Evolutionary conservation across 1,284 basidiomycete genomes (phyloP).

Genomic region (Papiliotrema flavescens): DNA sequence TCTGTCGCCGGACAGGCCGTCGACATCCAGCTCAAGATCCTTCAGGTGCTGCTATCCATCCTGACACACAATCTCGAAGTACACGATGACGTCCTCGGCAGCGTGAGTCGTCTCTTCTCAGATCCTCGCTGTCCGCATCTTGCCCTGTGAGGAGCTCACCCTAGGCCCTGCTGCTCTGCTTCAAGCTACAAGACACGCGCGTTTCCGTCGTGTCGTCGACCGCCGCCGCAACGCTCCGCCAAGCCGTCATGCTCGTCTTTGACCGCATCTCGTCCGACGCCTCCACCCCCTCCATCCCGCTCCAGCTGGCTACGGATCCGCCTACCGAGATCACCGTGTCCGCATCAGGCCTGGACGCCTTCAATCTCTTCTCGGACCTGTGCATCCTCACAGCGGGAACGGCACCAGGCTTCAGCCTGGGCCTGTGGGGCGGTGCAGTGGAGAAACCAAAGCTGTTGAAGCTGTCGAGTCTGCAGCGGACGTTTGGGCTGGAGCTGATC

Average conservation of each 20-base stretch:
- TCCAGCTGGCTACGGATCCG: conserved; percentile 56
- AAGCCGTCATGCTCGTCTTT: conserved; percentile 95
- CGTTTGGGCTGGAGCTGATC: conserved; percentile 91
- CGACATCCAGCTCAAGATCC: conserved; percentile 86
- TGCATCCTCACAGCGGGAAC: conserved; percentile 67
- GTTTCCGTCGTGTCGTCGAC: conserved; percentile 96
- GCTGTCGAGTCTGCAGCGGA: conserved; percentile 80
- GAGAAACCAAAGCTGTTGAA: conserved; percentile 80
- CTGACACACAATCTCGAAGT: conserved; percentile 80
- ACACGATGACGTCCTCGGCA: conserved; percentile 72
- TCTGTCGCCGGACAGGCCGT: conserved; percentile 88
- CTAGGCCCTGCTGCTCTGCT: conserved; percentile 83
- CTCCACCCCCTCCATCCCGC: conserved; percentile 10
- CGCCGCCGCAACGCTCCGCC: conserved; percentile 90
- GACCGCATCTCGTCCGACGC: conserved; percentile 66
- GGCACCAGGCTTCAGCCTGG: conserved; percentile 17
- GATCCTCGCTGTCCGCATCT: too few species aligned
- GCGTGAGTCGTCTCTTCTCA: conserved; percentile 56
- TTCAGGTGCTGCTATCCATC: conserved; percentile 84
- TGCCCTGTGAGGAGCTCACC: background rate
- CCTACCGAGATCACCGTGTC: conserved; percentile 56
- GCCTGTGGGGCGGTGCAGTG: conserved; percentile 35
- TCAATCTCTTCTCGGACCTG: conserved; percentile 81
- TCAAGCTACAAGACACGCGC: conserved; percentile 89
- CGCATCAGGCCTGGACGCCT: conserved; percentile 81